A percentile compares a stretch with the other conserved stretches of the same genome.
These are phyloP conservation scores for Cymbopogon citratus DNA, from an alignment of 176 grass and related monocot species.

Conservation along the genomic window DNA sequence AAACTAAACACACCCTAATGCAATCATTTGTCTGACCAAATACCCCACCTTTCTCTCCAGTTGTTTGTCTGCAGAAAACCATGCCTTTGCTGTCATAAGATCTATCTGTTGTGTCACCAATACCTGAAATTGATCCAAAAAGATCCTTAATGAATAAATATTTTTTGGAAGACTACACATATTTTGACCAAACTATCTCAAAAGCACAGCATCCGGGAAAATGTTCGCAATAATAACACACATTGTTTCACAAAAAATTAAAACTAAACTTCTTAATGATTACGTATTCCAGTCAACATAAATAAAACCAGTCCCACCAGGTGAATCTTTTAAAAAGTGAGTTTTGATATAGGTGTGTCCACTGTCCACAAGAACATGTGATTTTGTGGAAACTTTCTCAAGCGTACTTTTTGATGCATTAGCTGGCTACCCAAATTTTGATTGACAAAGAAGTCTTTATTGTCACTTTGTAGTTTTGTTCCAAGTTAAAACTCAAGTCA, in stretches of 20 bases:
- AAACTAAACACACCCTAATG: neutral
- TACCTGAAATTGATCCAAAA: constrained; percentile 41
- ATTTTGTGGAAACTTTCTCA: neutral
- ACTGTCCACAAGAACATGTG: neutral
- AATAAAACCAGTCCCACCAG: neutral
- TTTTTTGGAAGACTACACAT: neutral
- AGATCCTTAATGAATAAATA: neutral
- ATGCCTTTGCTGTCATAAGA: constrained; percentile 82
- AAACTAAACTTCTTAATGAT: neutral
- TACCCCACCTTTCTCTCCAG: constrained; percentile 66
- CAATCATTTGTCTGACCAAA: neutral
- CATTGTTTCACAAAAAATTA: neutral
- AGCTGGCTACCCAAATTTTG: neutral
- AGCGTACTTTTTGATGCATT: neutral
- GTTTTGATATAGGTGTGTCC: neutral
- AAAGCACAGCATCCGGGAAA: neutral
- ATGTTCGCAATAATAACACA: neutral
- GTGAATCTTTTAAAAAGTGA: neutral
- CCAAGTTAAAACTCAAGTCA: neutral
- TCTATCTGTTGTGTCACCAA: constrained; percentile 63
- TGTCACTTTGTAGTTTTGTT: neutral
- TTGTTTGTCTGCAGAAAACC: constrained; percentile 74
- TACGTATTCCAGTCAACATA: neutral
- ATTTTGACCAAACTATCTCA: neutral
- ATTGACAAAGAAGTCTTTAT: neutral